A percentile compares a stretch with the other conserved stretches of the same genome.
phyloP scores from a whole-genome alignment of 257 asterid species.

The Solanum bulbocastanum region DNA sequence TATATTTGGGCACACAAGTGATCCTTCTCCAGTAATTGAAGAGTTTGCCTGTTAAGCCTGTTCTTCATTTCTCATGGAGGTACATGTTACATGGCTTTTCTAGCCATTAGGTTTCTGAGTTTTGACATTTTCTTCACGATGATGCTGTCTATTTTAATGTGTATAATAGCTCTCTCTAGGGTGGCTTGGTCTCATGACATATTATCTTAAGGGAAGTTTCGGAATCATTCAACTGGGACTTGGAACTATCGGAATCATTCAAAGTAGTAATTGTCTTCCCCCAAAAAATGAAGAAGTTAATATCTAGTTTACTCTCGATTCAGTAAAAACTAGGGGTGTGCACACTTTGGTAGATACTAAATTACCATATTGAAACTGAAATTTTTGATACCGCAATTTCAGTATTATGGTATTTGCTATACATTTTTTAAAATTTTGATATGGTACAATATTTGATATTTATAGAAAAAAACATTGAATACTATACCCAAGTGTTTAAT shows the following conservation, averaged over 20 bases:
- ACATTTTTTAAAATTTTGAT: background rate
- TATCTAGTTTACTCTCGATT: background rate
- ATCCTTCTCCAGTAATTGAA: conserved; percentile 8
- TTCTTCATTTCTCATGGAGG: background rate
- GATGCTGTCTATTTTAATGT: background rate
- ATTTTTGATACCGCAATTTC: background rate
- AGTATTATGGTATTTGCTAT: background rate
- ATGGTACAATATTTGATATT: background rate
- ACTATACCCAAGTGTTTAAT: background rate
- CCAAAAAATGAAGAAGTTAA: background rate
- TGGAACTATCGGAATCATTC: background rate
- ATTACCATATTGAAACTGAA: background rate
- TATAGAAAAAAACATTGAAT: background rate
- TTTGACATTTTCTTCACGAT: background rate
- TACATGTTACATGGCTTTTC: background rate
- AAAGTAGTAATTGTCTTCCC: background rate
- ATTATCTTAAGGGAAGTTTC: background rate
- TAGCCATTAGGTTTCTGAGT: background rate
- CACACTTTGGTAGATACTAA: background rate
- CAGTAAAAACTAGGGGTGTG: background rate
- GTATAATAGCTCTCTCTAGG: background rate
- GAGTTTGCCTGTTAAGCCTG: background rate
- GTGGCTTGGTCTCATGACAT: background rate
- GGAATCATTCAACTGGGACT: background rate
- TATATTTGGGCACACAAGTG: conserved; percentile 57